These are phyloP conservation scores for Nicotiana tabacum DNA, from an alignment of 257 asterid genomes.

Conservation along the genomic window DNA sequence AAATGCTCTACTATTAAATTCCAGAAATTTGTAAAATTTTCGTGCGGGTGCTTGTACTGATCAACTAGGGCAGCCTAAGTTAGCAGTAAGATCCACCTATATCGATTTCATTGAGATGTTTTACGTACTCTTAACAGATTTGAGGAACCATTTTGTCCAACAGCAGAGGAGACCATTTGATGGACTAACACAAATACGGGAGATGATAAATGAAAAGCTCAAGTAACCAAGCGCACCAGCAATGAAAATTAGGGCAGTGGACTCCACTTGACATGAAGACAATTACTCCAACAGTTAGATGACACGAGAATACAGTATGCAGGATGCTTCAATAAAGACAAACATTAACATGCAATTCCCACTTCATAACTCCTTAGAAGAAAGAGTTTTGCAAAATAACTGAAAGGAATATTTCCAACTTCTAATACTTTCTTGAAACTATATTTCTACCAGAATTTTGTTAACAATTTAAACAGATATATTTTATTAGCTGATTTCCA, in stretches of 20 bases:
- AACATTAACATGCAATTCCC: neutral
- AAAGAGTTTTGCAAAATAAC: neutral
- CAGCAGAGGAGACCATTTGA: neutral
- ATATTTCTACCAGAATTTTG: neutral
- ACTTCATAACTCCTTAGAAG: constrained; percentile 1
- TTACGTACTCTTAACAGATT: neutral
- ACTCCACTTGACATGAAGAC: neutral
- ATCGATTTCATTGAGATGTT: neutral
- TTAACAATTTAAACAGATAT: neutral
- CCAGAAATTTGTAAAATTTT: neutral
- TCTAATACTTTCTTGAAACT: neutral
- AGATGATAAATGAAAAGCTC: neutral
- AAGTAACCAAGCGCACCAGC: neutral
- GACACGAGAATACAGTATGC: neutral
- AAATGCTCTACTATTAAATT: neutral
- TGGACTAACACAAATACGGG: neutral
- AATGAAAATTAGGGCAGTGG: neutral
- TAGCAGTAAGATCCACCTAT: neutral
- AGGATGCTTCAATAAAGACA: neutral
- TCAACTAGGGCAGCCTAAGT: neutral
- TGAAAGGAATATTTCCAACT: neutral
- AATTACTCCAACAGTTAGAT: neutral
- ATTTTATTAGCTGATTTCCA: neutral
- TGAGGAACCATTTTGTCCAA: neutral
- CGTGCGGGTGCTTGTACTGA: neutral